Conservation (phyloP, 352 stramenopile species). For the Globisporangium canariense region DNA sequence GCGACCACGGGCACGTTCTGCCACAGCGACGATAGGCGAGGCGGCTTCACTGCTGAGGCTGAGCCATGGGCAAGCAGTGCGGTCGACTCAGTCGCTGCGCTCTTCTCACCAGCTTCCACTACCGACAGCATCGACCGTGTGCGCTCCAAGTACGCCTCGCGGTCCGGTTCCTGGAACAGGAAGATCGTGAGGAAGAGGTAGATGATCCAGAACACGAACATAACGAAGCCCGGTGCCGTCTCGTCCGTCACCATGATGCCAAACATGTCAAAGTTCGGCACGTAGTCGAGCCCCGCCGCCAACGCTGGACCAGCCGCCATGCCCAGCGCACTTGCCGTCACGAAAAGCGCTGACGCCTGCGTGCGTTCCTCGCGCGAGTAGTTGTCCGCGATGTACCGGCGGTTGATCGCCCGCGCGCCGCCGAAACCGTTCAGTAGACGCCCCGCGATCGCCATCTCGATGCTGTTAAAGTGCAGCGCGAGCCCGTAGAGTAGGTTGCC, state of each 20-base stretch:
- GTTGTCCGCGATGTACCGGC: constrained; percentile 87
- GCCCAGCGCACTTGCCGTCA: constrained; percentile 89
- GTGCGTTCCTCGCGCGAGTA: constrained; percentile 89
- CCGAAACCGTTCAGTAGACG: constrained; percentile 93
- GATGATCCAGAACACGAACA: constrained; percentile 72
- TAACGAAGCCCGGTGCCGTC: constrained; percentile 89
- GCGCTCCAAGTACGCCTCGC: constrained; percentile 43
- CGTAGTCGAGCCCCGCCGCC: constrained; percentile 62
- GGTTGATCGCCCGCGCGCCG: constrained; percentile 89
- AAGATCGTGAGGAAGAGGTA: constrained; percentile 58
- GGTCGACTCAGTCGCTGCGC: constrained; percentile 4
- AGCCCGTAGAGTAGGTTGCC: constrained; percentile 88
- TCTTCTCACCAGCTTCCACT: constrained; percentile 22
- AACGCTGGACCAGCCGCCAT: constrained; percentile 89
- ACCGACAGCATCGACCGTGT: constrained; percentile 34
- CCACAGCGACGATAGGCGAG: constrained; percentile 56
- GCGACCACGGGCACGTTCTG: constrained; percentile 73
- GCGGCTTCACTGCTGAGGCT: not conserved
- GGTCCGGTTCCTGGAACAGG: constrained; percentile 67
- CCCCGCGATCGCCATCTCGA: constrained; percentile 87
- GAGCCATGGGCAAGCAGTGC: constrained; percentile 6
- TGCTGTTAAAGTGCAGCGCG: constrained; percentile 74
- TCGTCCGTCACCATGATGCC: constrained; percentile 79
- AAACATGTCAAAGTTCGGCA: constrained; percentile 60
- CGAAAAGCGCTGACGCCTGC: constrained; percentile 89